A percentile compares a stretch with the other conserved stretches of the same genome.
These are phyloP conservation scores for Trebouxia sp. DNA, from an alignment of 139 green algal species.

Conservation along the genomic window DNA sequence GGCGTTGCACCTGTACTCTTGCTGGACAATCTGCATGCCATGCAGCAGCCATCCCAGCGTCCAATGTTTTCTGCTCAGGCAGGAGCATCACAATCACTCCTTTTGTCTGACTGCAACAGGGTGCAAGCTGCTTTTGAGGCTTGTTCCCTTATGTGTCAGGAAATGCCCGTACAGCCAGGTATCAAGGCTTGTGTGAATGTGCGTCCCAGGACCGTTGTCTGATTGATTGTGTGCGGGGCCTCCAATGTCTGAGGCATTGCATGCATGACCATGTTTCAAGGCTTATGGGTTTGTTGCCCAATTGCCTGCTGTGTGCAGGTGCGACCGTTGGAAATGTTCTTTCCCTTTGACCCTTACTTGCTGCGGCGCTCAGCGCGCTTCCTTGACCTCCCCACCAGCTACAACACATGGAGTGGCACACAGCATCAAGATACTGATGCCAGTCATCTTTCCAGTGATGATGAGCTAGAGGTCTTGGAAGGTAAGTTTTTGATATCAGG, in stretches of 20 bases:
- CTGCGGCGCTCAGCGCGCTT: conserved; percentile 66
- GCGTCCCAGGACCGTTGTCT: conserved; percentile 19
- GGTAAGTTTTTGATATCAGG: neutral
- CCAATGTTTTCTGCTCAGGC: too few relatives aligned
- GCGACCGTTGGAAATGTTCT: conserved; percentile 89
- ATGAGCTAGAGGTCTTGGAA: conserved; percentile 15
- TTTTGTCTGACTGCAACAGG: too few relatives aligned
- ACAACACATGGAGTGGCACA: conserved; percentile 50
- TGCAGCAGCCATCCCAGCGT: too few relatives aligned
- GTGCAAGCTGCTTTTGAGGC: too few relatives aligned
- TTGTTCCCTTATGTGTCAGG: too few relatives aligned
- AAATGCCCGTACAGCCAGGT: neutral
- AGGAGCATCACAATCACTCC: too few relatives aligned
- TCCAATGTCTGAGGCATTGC: too few relatives aligned
- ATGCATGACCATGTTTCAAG: neutral
- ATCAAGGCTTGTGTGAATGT: conserved; percentile 24
- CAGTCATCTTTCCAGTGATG: conserved; percentile 28
- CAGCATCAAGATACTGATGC: neutral
- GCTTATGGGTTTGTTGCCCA: conserved; percentile 20
- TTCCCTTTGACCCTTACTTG: conserved; percentile 95
- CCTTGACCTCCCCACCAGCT: conserved; percentile 60
- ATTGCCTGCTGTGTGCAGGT: conserved; percentile 18
- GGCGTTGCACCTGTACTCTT: too few relatives aligned
- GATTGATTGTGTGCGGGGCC: too few relatives aligned
- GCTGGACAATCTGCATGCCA: too few relatives aligned